A percentile compares a stretch with the other conserved stretches of the same genome.
phyloP scores from a whole-genome alignment of 78 protist genomes.

The Speleostelium caveatum region DNA sequence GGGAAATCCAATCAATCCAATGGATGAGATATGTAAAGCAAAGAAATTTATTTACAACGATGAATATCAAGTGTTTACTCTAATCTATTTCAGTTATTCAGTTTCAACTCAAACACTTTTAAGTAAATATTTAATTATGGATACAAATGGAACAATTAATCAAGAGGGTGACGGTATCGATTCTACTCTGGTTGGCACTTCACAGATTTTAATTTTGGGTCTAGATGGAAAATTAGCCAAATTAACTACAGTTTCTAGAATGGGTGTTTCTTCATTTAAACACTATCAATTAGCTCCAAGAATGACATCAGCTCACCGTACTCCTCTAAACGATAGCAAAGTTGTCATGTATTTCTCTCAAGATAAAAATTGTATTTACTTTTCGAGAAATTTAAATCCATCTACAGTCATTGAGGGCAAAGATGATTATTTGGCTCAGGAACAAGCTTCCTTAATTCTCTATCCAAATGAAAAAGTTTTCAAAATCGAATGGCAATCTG shows the following conservation, averaged over 20 bases:
- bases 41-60: constrained; percentile 41
- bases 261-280: constrained; percentile 58
- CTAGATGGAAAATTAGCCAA: constrained; percentile 67
- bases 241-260: constrained; percentile 25
- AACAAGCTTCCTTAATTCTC: background rate
- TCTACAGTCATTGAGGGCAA: no score
- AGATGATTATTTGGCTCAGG: constrained; percentile 27
- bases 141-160: constrained; percentile 24
- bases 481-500: constrained; percentile 68
- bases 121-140: constrained; percentile 47
- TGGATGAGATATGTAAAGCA: constrained; percentile 36
- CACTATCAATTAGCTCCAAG: constrained; percentile 11
- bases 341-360: constrained; percentile 53
- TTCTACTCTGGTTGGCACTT: background rate
- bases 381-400: constrained; percentile 32
- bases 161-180: constrained; percentile 76
- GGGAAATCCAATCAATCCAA: no score
- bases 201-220: constrained; percentile 65
- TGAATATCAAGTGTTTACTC: constrained; percentile 45
- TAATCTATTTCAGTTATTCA: constrained; percentile 41
- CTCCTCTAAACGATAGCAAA: constrained; percentile 32
- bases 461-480: constrained; percentile 42
- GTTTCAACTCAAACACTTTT: constrained; percentile 43
- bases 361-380: constrained; percentile 9
- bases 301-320: constrained; percentile 22